Evolutionary conservation across 2,329 filamentous ascomycete genomes (phyloP).

Genomic region (Chrysoporthe deuterocubensis): DNA sequence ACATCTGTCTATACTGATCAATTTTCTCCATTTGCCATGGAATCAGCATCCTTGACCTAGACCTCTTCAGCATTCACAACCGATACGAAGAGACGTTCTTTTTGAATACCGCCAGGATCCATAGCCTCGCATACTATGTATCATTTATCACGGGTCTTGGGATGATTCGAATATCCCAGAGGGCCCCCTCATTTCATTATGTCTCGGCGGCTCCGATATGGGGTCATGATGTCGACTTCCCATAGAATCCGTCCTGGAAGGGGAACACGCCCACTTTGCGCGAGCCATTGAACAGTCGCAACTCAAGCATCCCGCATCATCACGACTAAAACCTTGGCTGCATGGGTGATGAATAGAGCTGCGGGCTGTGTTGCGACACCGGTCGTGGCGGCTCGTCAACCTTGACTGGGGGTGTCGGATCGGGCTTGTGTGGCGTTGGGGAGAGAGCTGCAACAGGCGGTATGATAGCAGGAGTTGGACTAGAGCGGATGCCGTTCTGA

Average conservation of each 20-base stretch:
- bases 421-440: conserved; percentile 60
- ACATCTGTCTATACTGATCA: conserved; percentile 11
- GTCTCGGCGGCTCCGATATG: neutral
- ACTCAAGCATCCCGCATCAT: too few species aligned
- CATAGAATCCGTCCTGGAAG: too few species aligned
- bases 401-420: conserved; percentile 66
- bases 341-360: conserved; percentile 15
- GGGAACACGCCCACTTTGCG: neutral
- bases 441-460: conserved; percentile 62
- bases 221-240: neutral
- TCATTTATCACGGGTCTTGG: conserved; percentile 4
- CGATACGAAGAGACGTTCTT: neutral
- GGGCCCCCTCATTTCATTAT: neutral
- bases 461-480: conserved; percentile 50
- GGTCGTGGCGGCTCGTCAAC: conserved; percentile 39
- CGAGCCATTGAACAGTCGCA: neutral
- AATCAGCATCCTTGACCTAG: neutral
- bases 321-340: conserved; percentile 5
- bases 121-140: neutral
- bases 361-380: conserved; percentile 17
- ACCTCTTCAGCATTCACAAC: neutral
- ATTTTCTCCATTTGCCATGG: neutral
- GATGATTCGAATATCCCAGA: neutral
- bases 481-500: conserved; percentile 34
- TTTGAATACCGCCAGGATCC: neutral